These are phyloP conservation scores for Rickenella mellea DNA, from an alignment of 768 basidiomycete species.

Conservation along the genomic window DNA sequence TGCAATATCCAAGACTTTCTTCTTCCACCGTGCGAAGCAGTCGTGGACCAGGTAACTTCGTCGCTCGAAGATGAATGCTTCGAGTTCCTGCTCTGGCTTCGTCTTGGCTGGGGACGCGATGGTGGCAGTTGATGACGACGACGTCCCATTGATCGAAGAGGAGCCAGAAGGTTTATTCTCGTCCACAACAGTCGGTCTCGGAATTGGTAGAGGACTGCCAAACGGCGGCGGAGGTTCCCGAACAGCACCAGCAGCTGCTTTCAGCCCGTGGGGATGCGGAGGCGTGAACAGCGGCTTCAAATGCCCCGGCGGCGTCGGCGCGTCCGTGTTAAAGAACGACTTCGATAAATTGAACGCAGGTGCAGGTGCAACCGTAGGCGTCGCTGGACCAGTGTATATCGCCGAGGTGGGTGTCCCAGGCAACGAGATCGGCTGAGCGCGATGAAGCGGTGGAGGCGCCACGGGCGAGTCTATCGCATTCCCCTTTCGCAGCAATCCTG, in stretches of 20 bases:
- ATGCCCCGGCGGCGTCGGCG: background rate
- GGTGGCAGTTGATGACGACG: slow-evolving; percentile 12
- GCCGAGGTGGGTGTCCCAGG: slow-evolving; percentile 21
- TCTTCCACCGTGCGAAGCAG: slow-evolving; percentile 37
- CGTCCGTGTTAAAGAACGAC: background rate
- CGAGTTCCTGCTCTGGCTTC: slow-evolving; percentile 18
- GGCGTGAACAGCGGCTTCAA: no score
- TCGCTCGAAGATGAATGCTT: slow-evolving; percentile 32
- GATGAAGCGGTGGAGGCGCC: slow-evolving; percentile 18
- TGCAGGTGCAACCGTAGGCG: background rate
- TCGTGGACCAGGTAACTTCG: slow-evolving; percentile 30
- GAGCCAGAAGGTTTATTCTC: no score
- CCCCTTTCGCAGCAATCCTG: background rate
- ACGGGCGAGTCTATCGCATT: background rate
- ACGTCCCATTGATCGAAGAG: slow-evolving; percentile 18
- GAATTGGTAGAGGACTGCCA: no score
- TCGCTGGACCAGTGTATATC: slow-evolving; percentile 10
- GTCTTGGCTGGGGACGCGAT: slow-evolving; percentile 14
- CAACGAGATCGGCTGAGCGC: slow-evolving; percentile 22
- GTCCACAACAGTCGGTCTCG: no score
- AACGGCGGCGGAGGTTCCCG: no score
- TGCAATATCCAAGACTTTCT: slow-evolving; percentile 31
- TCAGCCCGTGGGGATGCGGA: no score
- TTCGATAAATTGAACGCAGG: background rate
- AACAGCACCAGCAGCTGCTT: no score